These are phyloP conservation scores for Puccinia sorghi DNA, from an alignment of 1,284 basidiomycete species.

Conservation along the genomic window DNA sequence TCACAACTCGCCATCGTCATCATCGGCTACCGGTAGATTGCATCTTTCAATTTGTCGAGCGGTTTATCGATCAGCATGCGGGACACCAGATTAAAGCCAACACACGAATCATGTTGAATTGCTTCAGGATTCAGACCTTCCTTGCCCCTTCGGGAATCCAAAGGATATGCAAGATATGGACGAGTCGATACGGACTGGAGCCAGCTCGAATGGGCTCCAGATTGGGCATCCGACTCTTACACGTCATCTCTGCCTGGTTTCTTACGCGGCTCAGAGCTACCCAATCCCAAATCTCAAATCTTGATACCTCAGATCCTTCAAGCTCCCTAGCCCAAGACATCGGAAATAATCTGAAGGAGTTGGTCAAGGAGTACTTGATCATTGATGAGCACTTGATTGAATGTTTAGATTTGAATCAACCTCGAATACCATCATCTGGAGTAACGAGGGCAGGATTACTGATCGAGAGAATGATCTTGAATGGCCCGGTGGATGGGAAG, in stretches of 20 bases:
- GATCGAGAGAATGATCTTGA: conserved; percentile 39
- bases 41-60: conserved; percentile 38
- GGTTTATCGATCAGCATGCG: conserved; percentile 34
- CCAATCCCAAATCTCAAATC: not conserved
- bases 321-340: conserved; percentile 9
- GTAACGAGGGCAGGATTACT: not conserved
- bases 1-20: not conserved
- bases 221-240: conserved; percentile 25
- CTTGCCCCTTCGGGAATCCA: conserved; percentile 21
- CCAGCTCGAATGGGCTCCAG: conserved; percentile 7
- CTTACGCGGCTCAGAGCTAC: not conserved
- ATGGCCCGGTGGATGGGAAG: conserved; percentile 45
- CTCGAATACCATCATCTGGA: not conserved
- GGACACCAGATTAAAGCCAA: conserved; percentile 15
- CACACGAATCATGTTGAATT: conserved; percentile 35
- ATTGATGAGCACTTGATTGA: conserved; percentile 10
- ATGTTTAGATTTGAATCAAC: not conserved
- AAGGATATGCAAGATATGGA: conserved; percentile 5
- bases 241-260: conserved; percentile 38
- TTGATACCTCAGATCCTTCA: not conserved
- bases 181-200: conserved; percentile 16
- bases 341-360: not conserved
- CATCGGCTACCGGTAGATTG: conserved; percentile 19
- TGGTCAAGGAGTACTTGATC: conserved; percentile 14
- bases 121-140: conserved; percentile 37